These are phyloP conservation scores for Paulownia fortunei DNA, from an alignment of 257 asterid genomes.

Conservation along the genomic window DNA sequence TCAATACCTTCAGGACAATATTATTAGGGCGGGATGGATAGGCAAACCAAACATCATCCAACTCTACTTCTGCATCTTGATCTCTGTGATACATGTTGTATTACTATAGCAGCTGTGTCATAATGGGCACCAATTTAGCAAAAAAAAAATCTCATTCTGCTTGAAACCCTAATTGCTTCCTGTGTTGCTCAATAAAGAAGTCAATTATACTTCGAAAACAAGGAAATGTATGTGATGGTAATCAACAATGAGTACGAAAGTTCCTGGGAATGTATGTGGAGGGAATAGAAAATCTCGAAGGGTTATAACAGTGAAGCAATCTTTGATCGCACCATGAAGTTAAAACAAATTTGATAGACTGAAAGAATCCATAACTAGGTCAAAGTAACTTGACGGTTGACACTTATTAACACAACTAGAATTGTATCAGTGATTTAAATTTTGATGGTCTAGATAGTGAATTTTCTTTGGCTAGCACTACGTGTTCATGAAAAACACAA, in stretches of 20 bases:
- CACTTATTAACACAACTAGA: neutral
- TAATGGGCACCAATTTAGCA: too few relatives aligned
- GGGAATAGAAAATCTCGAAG: neutral
- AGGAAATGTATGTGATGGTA: neutral
- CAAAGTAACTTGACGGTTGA: slow-evolving; percentile 10
- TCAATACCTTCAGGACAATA: slow-evolving; percentile 79
- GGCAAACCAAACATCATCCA: slow-evolving; percentile 90
- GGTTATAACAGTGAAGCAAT: neutral
- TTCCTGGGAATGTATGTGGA: neutral
- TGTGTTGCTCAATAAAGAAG: neutral
- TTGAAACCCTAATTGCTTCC: neutral
- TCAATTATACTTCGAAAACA: neutral
- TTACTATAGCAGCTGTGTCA: too few relatives aligned
- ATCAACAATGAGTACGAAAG: neutral
- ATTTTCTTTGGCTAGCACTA: neutral
- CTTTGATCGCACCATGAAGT: neutral
- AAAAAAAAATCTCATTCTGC: neutral
- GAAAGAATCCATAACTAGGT: neutral
- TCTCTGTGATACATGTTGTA: too few relatives aligned
- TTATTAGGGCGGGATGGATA: slow-evolving; percentile 89
- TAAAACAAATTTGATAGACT: neutral
- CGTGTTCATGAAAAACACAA: neutral
- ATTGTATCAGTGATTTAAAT: neutral
- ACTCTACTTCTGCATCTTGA: too few relatives aligned
- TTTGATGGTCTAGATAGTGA: slow-evolving; percentile 1